A percentile compares a stretch with the other conserved stretches of the same genome.
phyloP scores from a whole-genome alignment of 495 filamentous ascomycete species.

The Pyronema omphalodes region DNA sequence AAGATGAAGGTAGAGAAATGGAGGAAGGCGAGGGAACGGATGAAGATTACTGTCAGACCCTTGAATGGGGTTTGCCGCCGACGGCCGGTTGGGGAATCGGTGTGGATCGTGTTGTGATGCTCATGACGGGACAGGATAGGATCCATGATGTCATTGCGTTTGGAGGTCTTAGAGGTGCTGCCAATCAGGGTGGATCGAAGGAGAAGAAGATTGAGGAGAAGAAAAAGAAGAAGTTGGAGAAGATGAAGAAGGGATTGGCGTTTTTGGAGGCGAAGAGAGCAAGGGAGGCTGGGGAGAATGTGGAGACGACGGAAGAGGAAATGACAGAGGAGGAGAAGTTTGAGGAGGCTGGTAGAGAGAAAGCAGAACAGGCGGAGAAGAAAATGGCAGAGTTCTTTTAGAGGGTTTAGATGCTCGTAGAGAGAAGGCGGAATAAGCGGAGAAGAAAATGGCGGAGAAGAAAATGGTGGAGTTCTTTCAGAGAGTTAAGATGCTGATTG shows the following conservation, averaged over 20 bases:
- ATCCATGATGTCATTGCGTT: constrained; percentile 77
- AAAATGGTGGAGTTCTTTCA: no score
- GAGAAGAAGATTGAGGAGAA: background rate
- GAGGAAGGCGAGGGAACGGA: constrained; percentile 35
- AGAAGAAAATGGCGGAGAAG: no score
- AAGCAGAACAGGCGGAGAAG: no score
- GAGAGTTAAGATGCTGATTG: no score
- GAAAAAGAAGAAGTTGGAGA: background rate
- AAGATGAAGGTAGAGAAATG: background rate
- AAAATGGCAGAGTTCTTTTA: no score
- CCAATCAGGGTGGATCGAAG: constrained; percentile 15
- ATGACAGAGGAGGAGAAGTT: background rate
- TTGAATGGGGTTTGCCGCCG: constrained; percentile 77
- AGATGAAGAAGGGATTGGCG: background rate
- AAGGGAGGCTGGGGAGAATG: background rate
- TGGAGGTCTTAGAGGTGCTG: constrained; percentile 46
- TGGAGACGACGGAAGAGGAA: background rate
- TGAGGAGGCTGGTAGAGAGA: background rate
- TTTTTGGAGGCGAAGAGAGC: background rate
- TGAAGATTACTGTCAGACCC: constrained; percentile 61
- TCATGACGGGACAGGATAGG: constrained; percentile 53
- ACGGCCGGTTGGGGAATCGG: constrained; percentile 96
- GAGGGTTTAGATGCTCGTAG: no score
- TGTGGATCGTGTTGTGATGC: constrained; percentile 75
- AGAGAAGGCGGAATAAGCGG: no score